Base-by-base conservation (phyloP, 1,284 basidiomycete species). In the Cryptococcus deneoformans region DNA sequence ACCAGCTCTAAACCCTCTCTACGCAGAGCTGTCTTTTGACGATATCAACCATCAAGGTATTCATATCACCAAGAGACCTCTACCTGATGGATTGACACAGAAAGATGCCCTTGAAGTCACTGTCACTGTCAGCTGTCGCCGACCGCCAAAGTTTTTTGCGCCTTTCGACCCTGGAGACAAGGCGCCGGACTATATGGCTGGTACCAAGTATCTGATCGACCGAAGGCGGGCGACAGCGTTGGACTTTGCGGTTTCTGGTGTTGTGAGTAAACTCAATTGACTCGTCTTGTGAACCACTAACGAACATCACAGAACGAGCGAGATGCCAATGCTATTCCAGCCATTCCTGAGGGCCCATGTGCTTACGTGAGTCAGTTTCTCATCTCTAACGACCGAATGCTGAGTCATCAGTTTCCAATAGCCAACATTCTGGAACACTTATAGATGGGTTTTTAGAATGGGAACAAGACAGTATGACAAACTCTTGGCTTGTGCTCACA, bases 371-470 rank as follows among this genome's bases (percentile, higher is more conserved):
- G 68, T 60, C 5, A 37, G 11, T 38, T 10, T 43, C 6, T 14
- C 16, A 16, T 3, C 5, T 46, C 44, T 38, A 29, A 36, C 45
- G 29, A 9, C 45, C 46, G 35, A 53, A 20, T 24, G 6, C 35
- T 53, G 37, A 42, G 45, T 16, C 10, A 9, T 9, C 6, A 58
- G 48, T 58, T 44, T 6, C 2, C 8, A 49, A 1, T 40, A 75
- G 72, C 71, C 71, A 0, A 71, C 70, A 0, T 70, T 66, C 57
- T 75, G 70, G 70, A 69, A 72, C 53, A 66, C 73, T 0, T 75
- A 67, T 42, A 62, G 69, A 10, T 76, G 71, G 67, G 56, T 59
- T 4, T 4, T 69, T 53, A 9, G 37, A 6, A 55, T 77, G 54
- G 45, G 50, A 45, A 2, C 44, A 6, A 6, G 11, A 5, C 46